Percentiles rank a stretch among this genome's conserved stretches.
phyloP scores from a whole-genome alignment of 176 grass and related monocot species.

The Saccharum spontaneum region DNA sequence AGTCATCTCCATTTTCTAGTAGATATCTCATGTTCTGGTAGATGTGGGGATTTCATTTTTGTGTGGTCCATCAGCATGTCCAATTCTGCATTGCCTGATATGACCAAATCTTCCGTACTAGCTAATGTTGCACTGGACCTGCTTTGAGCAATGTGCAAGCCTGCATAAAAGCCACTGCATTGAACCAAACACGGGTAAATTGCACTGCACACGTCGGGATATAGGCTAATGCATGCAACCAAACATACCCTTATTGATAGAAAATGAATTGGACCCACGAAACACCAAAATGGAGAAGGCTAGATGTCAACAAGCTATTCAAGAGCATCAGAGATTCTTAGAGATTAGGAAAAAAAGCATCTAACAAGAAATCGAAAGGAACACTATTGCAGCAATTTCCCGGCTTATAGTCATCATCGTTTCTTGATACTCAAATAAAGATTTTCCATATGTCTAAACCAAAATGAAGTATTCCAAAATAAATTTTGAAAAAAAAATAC shows the following conservation, averaged over 20 bases:
- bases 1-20: too few species aligned
- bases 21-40: too few species aligned
- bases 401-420: not conserved
- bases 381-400: not conserved
- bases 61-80: too few species aligned
- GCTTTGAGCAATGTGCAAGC: too few species aligned
- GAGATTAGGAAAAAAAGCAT: not conserved
- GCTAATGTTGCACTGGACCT: too few species aligned
- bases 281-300: slow-evolving; percentile 2
- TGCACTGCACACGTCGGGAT: too few species aligned
- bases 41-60: too few species aligned
- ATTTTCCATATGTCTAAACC: not conserved
- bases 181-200: too few species aligned
- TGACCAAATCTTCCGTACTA: too few species aligned
- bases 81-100: too few species aligned
- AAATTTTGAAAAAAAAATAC: not conserved
- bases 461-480: slow-evolving; percentile 11
- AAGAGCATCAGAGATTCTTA: not conserved
- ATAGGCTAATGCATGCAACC: too few species aligned
- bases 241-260: not conserved
- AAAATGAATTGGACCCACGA: slow-evolving; percentile 27
- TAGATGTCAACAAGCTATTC: slow-evolving; percentile 6
- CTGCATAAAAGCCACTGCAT: too few species aligned
- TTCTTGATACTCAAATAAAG: not conserved
- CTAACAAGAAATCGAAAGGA: not conserved